phyloP scores from a whole-genome alignment of 148 eudicot genomes.

The Oxyria digyna region DNA sequence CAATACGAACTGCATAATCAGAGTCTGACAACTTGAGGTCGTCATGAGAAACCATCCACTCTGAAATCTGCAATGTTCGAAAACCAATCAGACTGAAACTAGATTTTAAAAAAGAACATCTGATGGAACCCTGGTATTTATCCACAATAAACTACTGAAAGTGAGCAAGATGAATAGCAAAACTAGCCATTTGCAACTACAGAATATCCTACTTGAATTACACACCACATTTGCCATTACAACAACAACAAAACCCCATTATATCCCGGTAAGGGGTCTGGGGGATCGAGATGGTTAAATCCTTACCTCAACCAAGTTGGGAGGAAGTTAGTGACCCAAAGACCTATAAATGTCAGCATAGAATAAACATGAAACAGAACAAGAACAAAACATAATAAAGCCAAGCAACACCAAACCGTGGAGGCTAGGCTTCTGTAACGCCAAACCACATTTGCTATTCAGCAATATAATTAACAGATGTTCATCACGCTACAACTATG shows the following conservation, averaged over 20 bases:
- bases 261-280: no score
- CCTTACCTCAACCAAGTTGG: no score
- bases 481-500: not conserved
- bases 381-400: no score
- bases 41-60: slow-evolving; percentile 77
- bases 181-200: not conserved
- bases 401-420: no score
- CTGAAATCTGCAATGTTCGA: slow-evolving; percentile 59
- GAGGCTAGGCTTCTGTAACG: no score
- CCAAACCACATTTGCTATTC: no score
- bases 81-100: not conserved
- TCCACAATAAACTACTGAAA: not conserved
- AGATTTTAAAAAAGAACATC: not conserved
- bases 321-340: no score
- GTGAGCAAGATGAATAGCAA: not conserved
- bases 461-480: not conserved
- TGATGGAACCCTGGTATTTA: not conserved
- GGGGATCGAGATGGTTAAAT: no score
- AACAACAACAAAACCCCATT: no score
- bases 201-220: not conserved
- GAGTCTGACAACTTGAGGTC: slow-evolving; percentile 57
- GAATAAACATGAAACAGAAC: no score
- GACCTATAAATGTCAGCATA: no score
- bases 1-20: slow-evolving; percentile 76
- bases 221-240: not conserved